phyloP scores from a whole-genome alignment of 73 alveolate genomes.

The Uronychia binucleata region DNA sequence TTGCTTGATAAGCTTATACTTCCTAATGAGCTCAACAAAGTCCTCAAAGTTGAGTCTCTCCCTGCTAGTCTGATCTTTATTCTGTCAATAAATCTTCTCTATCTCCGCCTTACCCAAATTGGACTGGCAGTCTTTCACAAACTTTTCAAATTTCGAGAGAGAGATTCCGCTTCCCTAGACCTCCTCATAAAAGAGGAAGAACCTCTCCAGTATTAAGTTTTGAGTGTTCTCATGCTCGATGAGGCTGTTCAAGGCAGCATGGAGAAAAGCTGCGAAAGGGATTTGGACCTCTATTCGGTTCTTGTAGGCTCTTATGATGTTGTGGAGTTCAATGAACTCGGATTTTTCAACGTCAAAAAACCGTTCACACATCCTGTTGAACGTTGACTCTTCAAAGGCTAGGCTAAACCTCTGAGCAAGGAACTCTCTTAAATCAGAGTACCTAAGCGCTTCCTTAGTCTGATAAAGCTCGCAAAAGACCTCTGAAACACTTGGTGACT shows the following conservation, averaged over 20 bases:
- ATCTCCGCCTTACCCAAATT: background rate
- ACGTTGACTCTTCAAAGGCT: no score
- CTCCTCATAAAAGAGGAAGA: constrained; percentile 16
- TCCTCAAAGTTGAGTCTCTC: background rate
- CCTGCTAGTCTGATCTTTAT: background rate
- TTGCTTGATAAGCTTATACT: no score
- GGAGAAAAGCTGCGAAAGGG: constrained; percentile 35
- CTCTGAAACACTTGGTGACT: background rate
- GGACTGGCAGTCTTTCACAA: background rate
- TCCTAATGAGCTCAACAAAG: background rate
- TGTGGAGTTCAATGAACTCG: background rate
- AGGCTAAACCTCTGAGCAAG: background rate
- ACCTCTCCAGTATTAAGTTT: constrained; percentile 7
- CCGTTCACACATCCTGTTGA: no score
- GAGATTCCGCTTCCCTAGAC: constrained; percentile 4
- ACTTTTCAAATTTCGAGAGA: background rate
- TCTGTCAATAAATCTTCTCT: background rate
- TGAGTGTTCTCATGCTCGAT: constrained; percentile 26
- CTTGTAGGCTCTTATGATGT: constrained; percentile 9
- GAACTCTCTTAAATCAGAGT: background rate
- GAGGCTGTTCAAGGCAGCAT: constrained; percentile 19
- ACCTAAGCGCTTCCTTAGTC: background rate
- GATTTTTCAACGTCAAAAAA: constrained; percentile 25
- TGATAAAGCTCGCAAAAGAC: background rate
- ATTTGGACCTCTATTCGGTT: constrained; percentile 25